Conservation (phyloP, 2,329 filamentous ascomycete genomes). For the Verticillium albo-atrum region DNA sequence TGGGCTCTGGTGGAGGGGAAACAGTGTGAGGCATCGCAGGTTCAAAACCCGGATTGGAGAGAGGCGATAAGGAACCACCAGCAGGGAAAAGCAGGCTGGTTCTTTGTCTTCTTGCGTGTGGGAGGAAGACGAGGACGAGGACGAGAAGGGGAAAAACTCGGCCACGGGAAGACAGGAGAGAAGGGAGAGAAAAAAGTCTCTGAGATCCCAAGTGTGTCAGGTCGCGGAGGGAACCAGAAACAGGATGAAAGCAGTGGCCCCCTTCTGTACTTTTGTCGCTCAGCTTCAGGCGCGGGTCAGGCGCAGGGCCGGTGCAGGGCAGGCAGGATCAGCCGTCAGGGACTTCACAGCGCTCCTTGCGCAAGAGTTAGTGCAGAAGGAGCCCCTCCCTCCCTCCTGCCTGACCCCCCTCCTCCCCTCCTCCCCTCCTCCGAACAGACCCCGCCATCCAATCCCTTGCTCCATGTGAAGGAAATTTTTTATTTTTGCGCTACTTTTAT, state of each 20-base stretch:
- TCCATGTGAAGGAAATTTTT: constrained; percentile 15
- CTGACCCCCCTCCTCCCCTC: neutral
- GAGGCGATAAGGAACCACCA: neutral
- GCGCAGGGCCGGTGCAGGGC: neutral
- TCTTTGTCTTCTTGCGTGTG: neutral
- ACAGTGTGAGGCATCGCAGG: constrained; percentile 42
- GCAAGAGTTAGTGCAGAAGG: neutral
- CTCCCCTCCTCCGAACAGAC: neutral
- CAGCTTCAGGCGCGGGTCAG: neutral
- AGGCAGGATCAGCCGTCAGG: neutral
- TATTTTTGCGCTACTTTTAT: constrained; percentile 8
- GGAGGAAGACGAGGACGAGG: neutral
- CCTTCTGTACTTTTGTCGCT: neutral
- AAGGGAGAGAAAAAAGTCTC: neutral
- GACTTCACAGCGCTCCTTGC: neutral
- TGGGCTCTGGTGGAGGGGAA: constrained; percentile 32
- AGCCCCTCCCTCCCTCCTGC: neutral
- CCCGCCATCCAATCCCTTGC: constrained; percentile 8
- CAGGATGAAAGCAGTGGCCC: neutral
- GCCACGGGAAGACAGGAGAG: neutral
- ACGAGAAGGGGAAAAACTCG: too few relatives aligned
- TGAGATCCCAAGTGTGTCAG: neutral
- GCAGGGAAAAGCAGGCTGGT: constrained; percentile 1
- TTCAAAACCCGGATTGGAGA: neutral
- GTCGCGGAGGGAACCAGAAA: neutral